phyloP scores from a whole-genome alignment of 169 alveolate genomes.

The Eimeria praecox region DNA sequence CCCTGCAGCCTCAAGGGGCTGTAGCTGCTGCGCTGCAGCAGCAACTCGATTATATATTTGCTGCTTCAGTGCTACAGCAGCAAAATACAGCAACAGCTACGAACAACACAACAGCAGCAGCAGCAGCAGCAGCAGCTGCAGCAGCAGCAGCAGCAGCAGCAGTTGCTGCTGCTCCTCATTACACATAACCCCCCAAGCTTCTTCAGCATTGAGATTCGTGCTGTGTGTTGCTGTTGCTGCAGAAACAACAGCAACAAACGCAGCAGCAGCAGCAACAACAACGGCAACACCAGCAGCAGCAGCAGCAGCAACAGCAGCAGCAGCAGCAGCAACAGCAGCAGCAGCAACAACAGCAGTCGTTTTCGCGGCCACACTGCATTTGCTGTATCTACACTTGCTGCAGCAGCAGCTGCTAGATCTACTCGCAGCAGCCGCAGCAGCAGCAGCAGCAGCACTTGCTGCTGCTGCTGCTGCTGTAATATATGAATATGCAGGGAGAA shows the following conservation, averaged over 20 bases:
- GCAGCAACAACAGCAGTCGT: not conserved
- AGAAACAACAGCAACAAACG: not conserved
- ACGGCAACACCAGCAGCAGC: constrained; percentile 7
- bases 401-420: not conserved
- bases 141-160: constrained; percentile 21
- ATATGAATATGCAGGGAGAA: not conserved
- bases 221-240: not conserved
- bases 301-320: constrained; percentile 8
- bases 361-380: not conserved
- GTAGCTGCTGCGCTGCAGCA: not conserved
- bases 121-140: constrained; percentile 44
- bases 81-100: not conserved
- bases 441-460: constrained; percentile 14
- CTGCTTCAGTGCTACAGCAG: not conserved
- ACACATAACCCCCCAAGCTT: no score
- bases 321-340: not conserved
- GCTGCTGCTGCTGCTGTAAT: constrained; percentile 36
- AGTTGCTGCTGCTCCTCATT: not conserved
- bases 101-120: not conserved
- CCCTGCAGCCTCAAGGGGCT: constrained; percentile 1
- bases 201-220: no score
- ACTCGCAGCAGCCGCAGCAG: constrained; percentile 12
- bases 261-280: not conserved
- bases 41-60: not conserved
- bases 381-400: not conserved